These are phyloP conservation scores for Diaporthe capsici DNA, from an alignment of 2,329 filamentous ascomycete species.

Conservation along the genomic window DNA sequence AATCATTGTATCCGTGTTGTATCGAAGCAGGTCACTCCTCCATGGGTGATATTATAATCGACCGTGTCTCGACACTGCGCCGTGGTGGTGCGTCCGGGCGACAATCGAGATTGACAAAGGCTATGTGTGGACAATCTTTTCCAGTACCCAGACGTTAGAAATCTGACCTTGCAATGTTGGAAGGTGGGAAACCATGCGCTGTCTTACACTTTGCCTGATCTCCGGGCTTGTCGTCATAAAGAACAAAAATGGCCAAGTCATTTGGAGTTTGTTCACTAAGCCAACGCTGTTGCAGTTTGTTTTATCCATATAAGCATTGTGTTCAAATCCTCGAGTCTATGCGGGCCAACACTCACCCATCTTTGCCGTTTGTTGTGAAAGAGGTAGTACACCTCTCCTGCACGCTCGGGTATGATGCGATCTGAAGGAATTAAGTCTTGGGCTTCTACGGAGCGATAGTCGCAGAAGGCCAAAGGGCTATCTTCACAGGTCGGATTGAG, in stretches of 20 bases:
- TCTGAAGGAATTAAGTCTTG: not conserved
- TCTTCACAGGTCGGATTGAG: not conserved
- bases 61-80: not conserved
- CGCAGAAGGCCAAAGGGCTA: not conserved
- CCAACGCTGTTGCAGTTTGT: not conserved
- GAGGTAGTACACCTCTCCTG: not conserved
- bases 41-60: not conserved
- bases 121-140: not conserved
- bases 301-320: not conserved
- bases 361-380: not conserved
- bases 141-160: not conserved
- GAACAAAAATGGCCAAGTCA: not conserved
- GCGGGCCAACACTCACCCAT: not conserved
- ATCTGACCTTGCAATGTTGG: not conserved
- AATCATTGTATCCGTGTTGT: too few relatives aligned
- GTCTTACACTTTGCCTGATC: not conserved
- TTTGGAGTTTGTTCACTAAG: not conserved
- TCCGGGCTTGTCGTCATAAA: not conserved
- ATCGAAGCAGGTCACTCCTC: not conserved
- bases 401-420: not conserved
- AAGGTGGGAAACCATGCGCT: fast-evolving
- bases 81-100: not conserved
- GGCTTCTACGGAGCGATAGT: not conserved
- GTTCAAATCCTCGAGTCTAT: not conserved
- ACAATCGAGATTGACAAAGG: not conserved